Evolutionary conservation across 352 stramenopile species (phyloP), one percentile per base, ranked within the genome.

Genomic region (Labyrinthula sp.): DNA sequence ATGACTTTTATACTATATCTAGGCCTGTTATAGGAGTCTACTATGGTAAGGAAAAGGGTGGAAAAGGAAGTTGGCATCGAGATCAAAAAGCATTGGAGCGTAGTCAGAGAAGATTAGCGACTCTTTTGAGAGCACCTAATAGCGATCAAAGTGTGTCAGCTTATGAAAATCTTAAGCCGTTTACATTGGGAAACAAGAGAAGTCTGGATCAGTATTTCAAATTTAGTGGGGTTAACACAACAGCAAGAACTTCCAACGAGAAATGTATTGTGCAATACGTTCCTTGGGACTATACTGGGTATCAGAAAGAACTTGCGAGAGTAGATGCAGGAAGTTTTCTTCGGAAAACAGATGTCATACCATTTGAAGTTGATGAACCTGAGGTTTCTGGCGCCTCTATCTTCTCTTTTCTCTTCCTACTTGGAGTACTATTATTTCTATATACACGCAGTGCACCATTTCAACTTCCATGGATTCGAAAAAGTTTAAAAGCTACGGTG

Each of bases 1-100:
- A 88, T 55, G 76, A 88, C 58, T 63, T 84, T 7, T 88, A 86
- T 56, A 78, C 67, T 18, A 70, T 71, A 2, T 63, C 65, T 8
- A 38, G 56, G 14, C 71, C 70, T 49, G 65, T 71, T 40, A 66
- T 77, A 0, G 75, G 65, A 45, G 57, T 63, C 21, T 63, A 73
- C 35, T 73, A 69, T 48, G 33, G 49, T 20, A 14, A 23, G 3
- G 57, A 62, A 17, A 39, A 47, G 6, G 54, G 58, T n/a, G 64
- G 64, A 21, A 64, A 72, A 39, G 61, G 63, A 8, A 15, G 26
- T 21, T 54, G 45, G 45, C 36, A 28, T 20, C 29, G n/a, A 7
- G 22, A 54, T 38, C 6, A 3, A n/a, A 23, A 8, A 5, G 45
- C 46, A 23, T 10, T 30, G 7, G 4, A 20, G 14, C 9, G 7